Evolutionary conservation across 805 yeast genomes (phyloP).

Genomic region (Candida maris): DNA sequence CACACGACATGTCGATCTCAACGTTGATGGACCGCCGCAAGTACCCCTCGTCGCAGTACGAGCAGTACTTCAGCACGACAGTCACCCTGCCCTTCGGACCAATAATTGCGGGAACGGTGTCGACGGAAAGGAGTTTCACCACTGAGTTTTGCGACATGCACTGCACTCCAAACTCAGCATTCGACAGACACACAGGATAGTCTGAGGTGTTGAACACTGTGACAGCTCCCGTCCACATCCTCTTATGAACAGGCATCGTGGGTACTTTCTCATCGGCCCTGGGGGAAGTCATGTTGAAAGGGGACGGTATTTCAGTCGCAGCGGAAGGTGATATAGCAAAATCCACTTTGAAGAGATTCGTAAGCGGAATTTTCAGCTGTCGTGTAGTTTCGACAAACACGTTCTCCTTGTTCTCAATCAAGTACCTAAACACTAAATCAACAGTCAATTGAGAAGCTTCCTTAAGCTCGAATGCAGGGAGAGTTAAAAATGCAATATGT

Average conservation of each 20-base stretch:
- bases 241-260: constrained; percentile 28
- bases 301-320: constrained; percentile 26
- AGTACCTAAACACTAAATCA: constrained; percentile 21
- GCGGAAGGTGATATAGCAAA: constrained; percentile 33
- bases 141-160: constrained; percentile 8
- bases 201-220: constrained; percentile 29
- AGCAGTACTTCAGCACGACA: constrained; percentile 13
- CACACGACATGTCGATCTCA: constrained; percentile 17
- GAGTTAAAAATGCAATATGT: constrained; percentile 9
- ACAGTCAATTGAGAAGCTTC: constrained; percentile 12
- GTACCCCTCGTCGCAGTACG: constrained; percentile 14
- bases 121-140: constrained; percentile 5
- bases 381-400: constrained; percentile 28
- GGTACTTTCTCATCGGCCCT: constrained; percentile 11
- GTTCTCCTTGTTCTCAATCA: constrained; percentile 28
- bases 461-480: constrained; percentile 22
- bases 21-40: constrained; percentile 22
- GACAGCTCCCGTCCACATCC: constrained; percentile 35
- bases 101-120: not conserved
- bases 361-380: constrained; percentile 23
- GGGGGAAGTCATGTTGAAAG: constrained; percentile 16
- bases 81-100: constrained; percentile 2
- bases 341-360: constrained; percentile 29
- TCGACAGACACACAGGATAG: constrained; percentile 35
- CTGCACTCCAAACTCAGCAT: constrained; percentile 14